Conservation (phyloP, 768 basidiomycete genomes). For the Roridomyces roridus region DNA sequence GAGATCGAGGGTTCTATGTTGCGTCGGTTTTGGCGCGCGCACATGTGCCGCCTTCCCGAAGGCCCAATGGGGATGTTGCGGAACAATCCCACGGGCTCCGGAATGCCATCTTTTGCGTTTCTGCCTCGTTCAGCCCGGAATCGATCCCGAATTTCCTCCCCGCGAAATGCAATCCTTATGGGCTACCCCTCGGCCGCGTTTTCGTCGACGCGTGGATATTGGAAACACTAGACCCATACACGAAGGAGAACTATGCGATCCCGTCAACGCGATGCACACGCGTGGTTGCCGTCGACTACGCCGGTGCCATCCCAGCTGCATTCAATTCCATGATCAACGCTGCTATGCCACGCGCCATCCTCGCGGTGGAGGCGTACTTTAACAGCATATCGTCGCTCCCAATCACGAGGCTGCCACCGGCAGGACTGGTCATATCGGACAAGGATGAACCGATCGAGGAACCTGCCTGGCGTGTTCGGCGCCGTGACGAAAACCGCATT, state of each 20-base stretch:
- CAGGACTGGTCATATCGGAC: conserved; percentile 64
- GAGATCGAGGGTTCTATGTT: conserved; percentile 86
- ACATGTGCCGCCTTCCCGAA: conserved; percentile 46
- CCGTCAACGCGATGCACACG: conserved; percentile 91
- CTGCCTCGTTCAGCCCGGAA: conserved; percentile 80
- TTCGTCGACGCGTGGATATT: conserved; percentile 95
- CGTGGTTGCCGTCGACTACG: conserved; percentile 85
- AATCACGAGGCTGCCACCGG: conserved; percentile 69
- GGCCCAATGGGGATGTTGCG: conserved; percentile 48
- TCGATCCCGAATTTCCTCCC: conserved; percentile 60
- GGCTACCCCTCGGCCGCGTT: conserved; percentile 78
- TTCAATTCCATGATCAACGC: conserved; percentile 88
- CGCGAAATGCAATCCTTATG: conserved; percentile 77
- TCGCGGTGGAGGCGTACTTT: conserved; percentile 76
- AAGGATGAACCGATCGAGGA: conserved; percentile 51
- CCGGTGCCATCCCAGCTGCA: conserved; percentile 83
- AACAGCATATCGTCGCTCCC: conserved; percentile 72
- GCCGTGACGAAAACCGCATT: conserved; percentile 62
- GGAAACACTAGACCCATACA: conserved; percentile 96
- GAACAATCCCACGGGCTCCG: conserved; percentile 48
- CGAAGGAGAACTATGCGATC: conserved; percentile 91
- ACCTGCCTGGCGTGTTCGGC: conserved; percentile 65
- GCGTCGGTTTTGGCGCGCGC: conserved; percentile 78
- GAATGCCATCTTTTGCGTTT: conserved; percentile 81
- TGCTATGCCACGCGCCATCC: conserved; percentile 71